Evolutionary conservation across 495 filamentous ascomycete species (phyloP), one percentile per base, ranked within the genome.

Genomic region (Neurospora sp.): DNA sequence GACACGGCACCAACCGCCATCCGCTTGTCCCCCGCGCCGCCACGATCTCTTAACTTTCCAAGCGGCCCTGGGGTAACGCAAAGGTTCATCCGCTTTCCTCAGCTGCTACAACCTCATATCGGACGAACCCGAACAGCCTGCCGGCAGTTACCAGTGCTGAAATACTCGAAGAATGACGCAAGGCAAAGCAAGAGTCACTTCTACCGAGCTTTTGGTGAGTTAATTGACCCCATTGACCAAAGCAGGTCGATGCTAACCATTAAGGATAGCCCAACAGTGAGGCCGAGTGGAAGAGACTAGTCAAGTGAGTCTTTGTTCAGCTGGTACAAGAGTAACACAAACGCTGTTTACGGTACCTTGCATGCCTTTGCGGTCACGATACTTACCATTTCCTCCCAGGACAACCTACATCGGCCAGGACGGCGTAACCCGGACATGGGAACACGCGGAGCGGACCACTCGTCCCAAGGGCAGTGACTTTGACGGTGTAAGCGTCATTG

Each of bases 401-500:
- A 90, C 90, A 37, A 93, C 88, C 17, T 96, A 94, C 78, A 84
- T 79, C 42, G 93, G 96, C 75, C 90, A 91, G 1, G 85, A 89
- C 10, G 91, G 90, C 36, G 84, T 89, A 19, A 83, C 87, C 70
- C 86, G 93, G 72, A 92, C 89, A 40, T 96, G 93, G 93, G 93
- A 96, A 79, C 92, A 90, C 4, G 92, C 91, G 17, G 93, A 96
- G 80, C 86, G 93, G 15, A 86, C 84, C 75, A 96, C 93, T 9
- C 88, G 93, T 4, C 91, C 92, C 0, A 82, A 86, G 70, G 85
- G 85, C 72, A 88, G 89, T 45, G 88, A 88, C 42, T 91, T 97
- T 54, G 96, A 98, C 78, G 95, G 92, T 69, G 95, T 98, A 1
- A 94, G 94, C 24, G 97, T 98, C 73, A 89, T 95, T 39, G 92